These are phyloP conservation scores for Beta corolliflora DNA, from an alignment of 179 eudicot genomes.

Conservation along the genomic window DNA sequence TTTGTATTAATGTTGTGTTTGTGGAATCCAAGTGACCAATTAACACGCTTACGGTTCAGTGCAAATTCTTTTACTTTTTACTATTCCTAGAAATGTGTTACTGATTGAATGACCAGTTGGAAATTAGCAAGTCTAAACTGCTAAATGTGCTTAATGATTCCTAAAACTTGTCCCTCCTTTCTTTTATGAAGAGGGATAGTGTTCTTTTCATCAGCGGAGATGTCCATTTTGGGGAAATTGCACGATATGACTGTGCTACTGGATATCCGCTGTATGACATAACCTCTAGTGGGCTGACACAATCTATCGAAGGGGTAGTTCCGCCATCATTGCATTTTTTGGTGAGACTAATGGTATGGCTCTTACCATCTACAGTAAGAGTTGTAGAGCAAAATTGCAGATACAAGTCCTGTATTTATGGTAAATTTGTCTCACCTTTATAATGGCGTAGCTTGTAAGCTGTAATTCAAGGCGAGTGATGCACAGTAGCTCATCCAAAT, in stretches of 20 bases:
- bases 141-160: conserved; percentile 6
- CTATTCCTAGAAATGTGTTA: neutral
- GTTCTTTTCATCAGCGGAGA: conserved; percentile 75
- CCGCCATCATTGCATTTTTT: conserved; percentile 48
- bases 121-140: neutral
- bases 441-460: neutral
- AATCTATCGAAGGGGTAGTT: conserved; percentile 63
- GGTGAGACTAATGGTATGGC: conserved; percentile 59
- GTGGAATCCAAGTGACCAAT: neutral
- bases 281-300: conserved; percentile 80
- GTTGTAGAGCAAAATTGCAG: conserved; percentile 53
- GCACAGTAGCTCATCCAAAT: neutral
- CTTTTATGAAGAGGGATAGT: conserved; percentile 52
- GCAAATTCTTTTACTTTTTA: neutral
- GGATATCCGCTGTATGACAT: conserved; percentile 72
- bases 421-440: conserved; percentile 35
- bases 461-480: neutral
- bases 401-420: conserved; percentile 68
- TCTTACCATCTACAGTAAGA: conserved; percentile 62
- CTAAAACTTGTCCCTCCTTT: conserved; percentile 8
- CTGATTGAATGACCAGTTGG: neutral
- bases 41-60: neutral
- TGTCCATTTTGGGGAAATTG: conserved; percentile 77
- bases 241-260: conserved; percentile 58
- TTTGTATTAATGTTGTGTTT: neutral